phyloP scores from a whole-genome alignment of 2,329 filamentous ascomycete species.

The Monosporascus sp. region DNA sequence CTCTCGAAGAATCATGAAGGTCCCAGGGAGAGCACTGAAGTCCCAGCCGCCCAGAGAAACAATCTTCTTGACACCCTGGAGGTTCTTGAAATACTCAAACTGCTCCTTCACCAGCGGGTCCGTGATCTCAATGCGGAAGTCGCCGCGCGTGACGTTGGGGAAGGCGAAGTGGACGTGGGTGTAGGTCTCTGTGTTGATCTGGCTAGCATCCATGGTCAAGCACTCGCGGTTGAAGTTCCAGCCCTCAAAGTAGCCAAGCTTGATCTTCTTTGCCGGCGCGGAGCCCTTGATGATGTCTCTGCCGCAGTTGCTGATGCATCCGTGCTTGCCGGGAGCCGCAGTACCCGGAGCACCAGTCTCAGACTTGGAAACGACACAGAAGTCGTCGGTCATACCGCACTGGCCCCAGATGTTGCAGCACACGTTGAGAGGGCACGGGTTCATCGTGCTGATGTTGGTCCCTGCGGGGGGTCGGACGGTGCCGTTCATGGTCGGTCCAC shows the following conservation, averaged over 20 bases:
- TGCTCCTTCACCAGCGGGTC: no score
- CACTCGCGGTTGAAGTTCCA: constrained; percentile 11
- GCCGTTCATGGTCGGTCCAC: background rate
- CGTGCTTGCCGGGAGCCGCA: background rate
- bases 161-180: constrained; percentile 5
- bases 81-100: no score
- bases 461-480: background rate
- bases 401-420: constrained; percentile 16
- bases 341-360: constrained; percentile 3
- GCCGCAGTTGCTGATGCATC: constrained; percentile 9
- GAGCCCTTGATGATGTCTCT: constrained; percentile 6
- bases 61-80: no score
- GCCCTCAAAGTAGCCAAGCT: constrained; percentile 11
- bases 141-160: no score
- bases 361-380: constrained; percentile 2
- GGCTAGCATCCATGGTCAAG: constrained; percentile 7
- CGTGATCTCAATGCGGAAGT: no score
- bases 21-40: no score
- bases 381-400: constrained; percentile 7
- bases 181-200: constrained; percentile 8
- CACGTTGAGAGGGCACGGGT: constrained; percentile 13
- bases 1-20: no score
- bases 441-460: constrained; percentile 3
- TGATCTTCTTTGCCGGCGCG: background rate
- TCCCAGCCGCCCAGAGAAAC: no score